Base-by-base conservation (phyloP, 495 filamentous ascomycete genomes). In the Lepraria neglecta region DNA sequence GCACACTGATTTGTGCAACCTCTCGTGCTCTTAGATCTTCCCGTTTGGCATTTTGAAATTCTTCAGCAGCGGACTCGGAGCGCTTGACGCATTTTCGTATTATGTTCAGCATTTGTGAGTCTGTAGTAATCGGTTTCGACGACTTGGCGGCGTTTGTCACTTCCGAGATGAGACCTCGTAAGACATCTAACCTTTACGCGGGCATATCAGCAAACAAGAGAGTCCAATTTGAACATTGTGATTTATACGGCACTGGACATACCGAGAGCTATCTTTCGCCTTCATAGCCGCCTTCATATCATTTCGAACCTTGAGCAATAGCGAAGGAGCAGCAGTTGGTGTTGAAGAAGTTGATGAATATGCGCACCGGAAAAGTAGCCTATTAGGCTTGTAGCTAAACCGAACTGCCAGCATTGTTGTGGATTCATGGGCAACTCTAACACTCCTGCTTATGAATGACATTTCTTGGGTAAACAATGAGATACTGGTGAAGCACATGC, bases 201-300 rank as follows among this genome's bases (percentile, higher is more conserved):
- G 10, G 17, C 3, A 10, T 10, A 40, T 69, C 19, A 65, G 61
- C 38, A 40, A 56, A 10, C 53, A 3, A 14, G 30, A 33, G n/a
- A 44, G n/a, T 11, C 17, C 12, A 47, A 14, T 28, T 24, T 38
- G 35, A 38, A 54, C n/a, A 45, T 28, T n/a, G 19, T 7, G 52
- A 43, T 47, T 28, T 4, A 42, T 35, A 38, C 24, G 45, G 52
- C 21, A 43, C 3, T 24, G 12, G 44, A 35, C 68, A 24, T 71
- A 81, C 79, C 80, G 77, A 30, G 73, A 66, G 27, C 71, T 80
- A 63, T 87, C 82, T 70, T 85, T 86, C 1, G 78, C 78, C 67
- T 79, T 73, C 80, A 87, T 82, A 19, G 84, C 84, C 40, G 65
- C 76, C 69, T 86, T 86, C 28, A 87, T 71, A 68, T 86, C 84